phyloP scores from a whole-genome alignment of 768 basidiomycete species.

The Mycena rosella region DNA sequence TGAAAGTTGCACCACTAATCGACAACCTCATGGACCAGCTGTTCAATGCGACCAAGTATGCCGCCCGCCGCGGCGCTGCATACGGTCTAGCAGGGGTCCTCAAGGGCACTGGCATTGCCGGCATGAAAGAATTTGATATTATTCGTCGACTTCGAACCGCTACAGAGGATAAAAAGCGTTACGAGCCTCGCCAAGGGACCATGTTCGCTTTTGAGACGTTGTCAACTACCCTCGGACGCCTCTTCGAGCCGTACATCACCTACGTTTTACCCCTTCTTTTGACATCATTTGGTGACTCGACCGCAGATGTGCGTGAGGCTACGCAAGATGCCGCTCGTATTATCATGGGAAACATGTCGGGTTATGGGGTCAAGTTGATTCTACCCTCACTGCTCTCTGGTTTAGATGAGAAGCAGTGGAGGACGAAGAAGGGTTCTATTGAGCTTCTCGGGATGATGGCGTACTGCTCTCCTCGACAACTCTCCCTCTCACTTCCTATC shows the following conservation, averaged over 20 bases:
- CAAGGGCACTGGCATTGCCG: slow-evolving; percentile 89
- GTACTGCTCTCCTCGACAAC: slow-evolving; percentile 95
- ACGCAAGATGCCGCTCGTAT: slow-evolving; percentile 92
- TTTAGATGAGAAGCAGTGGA: slow-evolving; percentile 98
- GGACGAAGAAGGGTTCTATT: slow-evolving; percentile 97
- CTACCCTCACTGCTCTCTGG: slow-evolving; percentile 90
- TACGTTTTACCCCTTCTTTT: slow-evolving; percentile 88
- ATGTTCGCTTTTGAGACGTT: slow-evolving; percentile 97
- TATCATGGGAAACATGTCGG: slow-evolving; percentile 96
- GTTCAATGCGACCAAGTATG: slow-evolving; percentile 87
- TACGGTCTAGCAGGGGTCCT: slow-evolving; percentile 95
- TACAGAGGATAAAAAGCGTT: slow-evolving; percentile 90
- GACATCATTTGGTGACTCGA: slow-evolving; percentile 87
- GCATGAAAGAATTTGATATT: slow-evolving; percentile 87
- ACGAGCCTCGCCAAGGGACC: slow-evolving; percentile 91
- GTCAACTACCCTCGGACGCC: slow-evolving; percentile 85
- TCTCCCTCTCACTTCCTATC: slow-evolving; percentile 94
- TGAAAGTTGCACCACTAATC: slow-evolving; percentile 72
- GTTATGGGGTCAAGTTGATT: slow-evolving; percentile 96
- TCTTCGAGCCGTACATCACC: slow-evolving; percentile 94
- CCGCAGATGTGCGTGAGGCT: slow-evolving; percentile 91
- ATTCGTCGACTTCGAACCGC: slow-evolving; percentile 80
- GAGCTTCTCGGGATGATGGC: slow-evolving; percentile 99
- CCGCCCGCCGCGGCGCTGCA: slow-evolving; percentile 94
- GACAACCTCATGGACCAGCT: slow-evolving; percentile 84